Base-by-base conservation (phyloP, 371 early-diverging fungal genomes). In the Umbelopsis sp. region DNA sequence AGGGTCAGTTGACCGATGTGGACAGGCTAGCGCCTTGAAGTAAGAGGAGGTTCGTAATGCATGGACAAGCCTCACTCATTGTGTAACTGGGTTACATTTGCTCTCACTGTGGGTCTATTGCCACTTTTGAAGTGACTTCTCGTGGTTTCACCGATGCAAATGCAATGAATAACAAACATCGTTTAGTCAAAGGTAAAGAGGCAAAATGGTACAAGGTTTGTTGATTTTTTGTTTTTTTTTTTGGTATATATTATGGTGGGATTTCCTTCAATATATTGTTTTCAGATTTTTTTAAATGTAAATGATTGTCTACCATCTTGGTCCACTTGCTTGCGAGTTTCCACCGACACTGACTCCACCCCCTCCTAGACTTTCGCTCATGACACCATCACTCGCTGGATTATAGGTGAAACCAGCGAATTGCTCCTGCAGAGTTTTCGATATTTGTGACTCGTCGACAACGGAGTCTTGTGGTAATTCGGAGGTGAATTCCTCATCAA, bases 351-450 rank as follows among this genome's bases (percentile, higher is more conserved):
- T 57, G 57, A 57, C 57, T 29, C 57, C 57, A 16, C 57, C 57
- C 0, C 57, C 57, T 10, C 57, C 57, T 18, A 80, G 70, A 64
- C 76, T 76, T 11, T 74, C 75, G 16, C 79, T 75, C 75, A 88
- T 80, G 52, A 87, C 86, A 16, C 89, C 88, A 45, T 85, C 82
- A 35, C 57, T 57, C 37, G 57, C 57, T 35, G 88, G 88, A 66
- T 90, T 87, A 68, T 90, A 94, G 3, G 92, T 93, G 72, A 97
- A 98, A n/a, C 98, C 98, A 65, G 86, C 90, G 85, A 98, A 98
- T 83, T 97, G 97, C 65, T 93, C 86, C 78, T 98, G 98, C 69
- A 96, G 88, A 4, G 95, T 92, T 72, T 93, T 93, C 9, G 94
- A 92, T 63, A 98, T 84, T 51, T 89, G 87, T 2, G 93, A 87